Conservation (phyloP, 2,329 filamentous ascomycete genomes). For the Bipolaris cookei region DNA sequence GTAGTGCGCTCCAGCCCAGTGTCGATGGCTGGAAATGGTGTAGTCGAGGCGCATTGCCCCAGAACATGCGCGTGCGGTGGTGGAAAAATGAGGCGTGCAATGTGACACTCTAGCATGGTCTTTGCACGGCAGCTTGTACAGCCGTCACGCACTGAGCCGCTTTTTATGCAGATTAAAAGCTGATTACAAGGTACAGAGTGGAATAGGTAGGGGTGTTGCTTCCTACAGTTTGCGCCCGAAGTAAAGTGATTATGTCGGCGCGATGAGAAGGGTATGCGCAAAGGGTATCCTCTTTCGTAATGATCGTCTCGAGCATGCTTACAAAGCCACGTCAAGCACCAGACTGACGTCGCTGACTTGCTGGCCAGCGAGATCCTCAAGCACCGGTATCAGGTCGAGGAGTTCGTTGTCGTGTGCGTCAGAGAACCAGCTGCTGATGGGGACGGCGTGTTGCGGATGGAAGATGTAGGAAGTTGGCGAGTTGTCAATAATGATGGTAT, state of each 20-base stretch:
- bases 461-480: slow-evolving; percentile 99
- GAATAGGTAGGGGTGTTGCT: slow-evolving; percentile 10
- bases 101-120: slow-evolving; percentile 4
- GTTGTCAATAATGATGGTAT: slow-evolving; percentile 99
- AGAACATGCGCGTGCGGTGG: slow-evolving; percentile 6
- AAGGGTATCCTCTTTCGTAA: slow-evolving; percentile 30
- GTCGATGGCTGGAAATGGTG: slow-evolving; percentile 2
- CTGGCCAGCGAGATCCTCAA: slow-evolving; percentile 89
- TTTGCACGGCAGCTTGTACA: slow-evolving; percentile 4
- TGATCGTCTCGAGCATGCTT: slow-evolving; percentile 38
- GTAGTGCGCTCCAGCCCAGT: slow-evolving; percentile 6
- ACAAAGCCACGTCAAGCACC: slow-evolving; percentile 86
- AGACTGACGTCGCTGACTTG: slow-evolving; percentile 96
- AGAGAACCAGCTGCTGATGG: slow-evolving; percentile 99
- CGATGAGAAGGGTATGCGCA: slow-evolving; percentile 34
- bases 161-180: slow-evolving; percentile 49
- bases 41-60: slow-evolving; percentile 3
- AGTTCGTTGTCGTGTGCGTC: slow-evolving; percentile 99
- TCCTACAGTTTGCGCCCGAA: slow-evolving; percentile 14
- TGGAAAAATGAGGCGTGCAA: slow-evolving; percentile 3
- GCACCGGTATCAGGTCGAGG: slow-evolving; percentile 93
- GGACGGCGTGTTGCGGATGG: slow-evolving; percentile 97
- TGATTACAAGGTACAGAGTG: slow-evolving; percentile 49
- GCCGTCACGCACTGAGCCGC: slow-evolving; percentile 17
- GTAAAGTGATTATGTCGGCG: slow-evolving; percentile 30